Conservation (phyloP, 495 filamentous ascomycete species). For the Alectoria sarmentosa region DNA sequence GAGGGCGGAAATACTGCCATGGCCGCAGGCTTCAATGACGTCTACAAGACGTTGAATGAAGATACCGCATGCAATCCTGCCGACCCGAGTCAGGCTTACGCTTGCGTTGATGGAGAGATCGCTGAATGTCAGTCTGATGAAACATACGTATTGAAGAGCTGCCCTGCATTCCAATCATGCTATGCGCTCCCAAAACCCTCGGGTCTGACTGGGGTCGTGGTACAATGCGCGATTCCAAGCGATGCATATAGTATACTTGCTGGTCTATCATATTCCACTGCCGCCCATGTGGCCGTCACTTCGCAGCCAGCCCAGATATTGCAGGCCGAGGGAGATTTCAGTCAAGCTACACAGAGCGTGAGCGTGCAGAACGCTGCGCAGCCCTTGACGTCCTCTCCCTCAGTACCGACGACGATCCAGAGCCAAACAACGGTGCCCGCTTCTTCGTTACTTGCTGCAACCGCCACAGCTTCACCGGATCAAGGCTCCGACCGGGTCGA, state of each 20-base stretch:
- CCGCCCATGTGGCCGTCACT: not conserved
- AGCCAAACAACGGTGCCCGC: not conserved
- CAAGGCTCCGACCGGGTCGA: not conserved
- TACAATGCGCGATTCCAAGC: constrained; percentile 22
- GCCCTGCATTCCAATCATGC: constrained; percentile 22
- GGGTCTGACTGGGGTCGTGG: constrained; percentile 18
- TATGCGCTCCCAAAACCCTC: constrained; percentile 22
- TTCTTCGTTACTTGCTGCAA: not conserved
- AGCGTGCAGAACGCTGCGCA: not conserved
- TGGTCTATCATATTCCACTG: not conserved
- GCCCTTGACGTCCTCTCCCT: not conserved
- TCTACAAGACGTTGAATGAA: constrained; percentile 19
- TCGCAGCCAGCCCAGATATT: constrained; percentile 9
- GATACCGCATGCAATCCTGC: constrained; percentile 20
- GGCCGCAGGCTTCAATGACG: constrained; percentile 21
- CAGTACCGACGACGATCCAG: not conserved
- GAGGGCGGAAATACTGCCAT: constrained; percentile 19
- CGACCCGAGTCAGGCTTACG: constrained; percentile 16
- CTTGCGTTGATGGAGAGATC: constrained; percentile 24
- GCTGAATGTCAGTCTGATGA: constrained; percentile 23
- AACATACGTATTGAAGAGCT: constrained; percentile 22
- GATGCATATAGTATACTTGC: constrained; percentile 12
- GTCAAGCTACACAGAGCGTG: not conserved
- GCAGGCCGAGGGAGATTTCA: constrained; percentile 7
- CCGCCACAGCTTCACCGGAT: not conserved